Evolutionary conservation across 192 early-diverging fungal species (phyloP).

Genomic region (Backusella morwellensis): DNA sequence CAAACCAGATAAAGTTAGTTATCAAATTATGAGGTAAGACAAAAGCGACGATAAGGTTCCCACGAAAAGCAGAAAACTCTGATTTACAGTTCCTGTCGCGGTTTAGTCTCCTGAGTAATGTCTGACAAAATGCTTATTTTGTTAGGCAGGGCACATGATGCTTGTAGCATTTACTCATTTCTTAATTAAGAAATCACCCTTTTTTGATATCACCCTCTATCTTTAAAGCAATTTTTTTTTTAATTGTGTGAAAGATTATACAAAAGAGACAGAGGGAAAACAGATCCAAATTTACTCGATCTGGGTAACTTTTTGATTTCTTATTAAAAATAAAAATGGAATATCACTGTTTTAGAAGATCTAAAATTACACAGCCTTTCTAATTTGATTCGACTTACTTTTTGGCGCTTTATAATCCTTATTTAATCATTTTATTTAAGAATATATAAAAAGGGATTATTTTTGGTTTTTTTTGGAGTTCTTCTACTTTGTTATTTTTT

Average conservation of each 20-base stretch:
- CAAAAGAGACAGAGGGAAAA: not conserved
- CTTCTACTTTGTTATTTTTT: not conserved
- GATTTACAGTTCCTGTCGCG: not conserved
- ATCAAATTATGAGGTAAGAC: not conserved
- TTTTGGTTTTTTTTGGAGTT: not conserved
- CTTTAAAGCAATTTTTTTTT: not conserved
- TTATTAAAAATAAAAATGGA: not conserved
- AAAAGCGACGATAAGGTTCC: not conserved
- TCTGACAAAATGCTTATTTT: not conserved
- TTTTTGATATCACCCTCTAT: not conserved
- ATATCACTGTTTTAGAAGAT: not conserved
- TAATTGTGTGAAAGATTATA: not conserved
- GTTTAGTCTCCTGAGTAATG: slow-evolving; percentile 1
- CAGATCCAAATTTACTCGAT: not conserved
- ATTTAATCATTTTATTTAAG: not conserved
- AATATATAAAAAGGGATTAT: not conserved
- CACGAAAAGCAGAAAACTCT: not conserved
- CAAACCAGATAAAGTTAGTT: slow-evolving; percentile 6
- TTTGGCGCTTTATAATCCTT: not conserved
- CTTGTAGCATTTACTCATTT: not conserved
- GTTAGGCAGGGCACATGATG: not conserved
- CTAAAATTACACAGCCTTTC: not conserved
- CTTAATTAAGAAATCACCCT: not conserved
- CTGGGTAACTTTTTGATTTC: not conserved
- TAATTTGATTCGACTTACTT: not conserved